These are phyloP conservation scores for Backusella westeae DNA, from an alignment of 192 early-diverging fungal species.

Conservation along the genomic window DNA sequence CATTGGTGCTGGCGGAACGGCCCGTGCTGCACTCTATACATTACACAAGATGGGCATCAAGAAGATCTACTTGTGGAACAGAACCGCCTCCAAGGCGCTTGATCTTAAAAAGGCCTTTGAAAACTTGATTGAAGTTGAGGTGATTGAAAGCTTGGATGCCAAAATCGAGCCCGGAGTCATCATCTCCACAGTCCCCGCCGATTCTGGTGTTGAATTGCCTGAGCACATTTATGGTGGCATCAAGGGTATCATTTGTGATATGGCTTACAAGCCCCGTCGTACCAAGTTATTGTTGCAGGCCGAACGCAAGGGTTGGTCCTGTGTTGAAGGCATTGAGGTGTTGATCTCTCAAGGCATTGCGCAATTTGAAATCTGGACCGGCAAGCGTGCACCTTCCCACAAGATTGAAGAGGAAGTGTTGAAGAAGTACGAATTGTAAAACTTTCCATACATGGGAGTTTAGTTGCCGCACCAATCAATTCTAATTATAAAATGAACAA, in stretches of 20 bases:
- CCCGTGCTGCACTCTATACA: conserved; percentile 87
- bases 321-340: conserved; percentile 84
- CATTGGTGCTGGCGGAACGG: conserved; percentile 93
- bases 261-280: conserved; percentile 90
- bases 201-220: conserved; percentile 56
- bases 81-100: conserved; percentile 74
- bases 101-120: conserved; percentile 62
- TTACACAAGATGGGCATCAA: conserved; percentile 66
- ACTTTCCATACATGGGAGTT: background rate
- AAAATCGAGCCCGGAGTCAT: conserved; percentile 55
- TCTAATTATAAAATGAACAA: background rate
- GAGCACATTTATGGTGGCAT: conserved; percentile 48
- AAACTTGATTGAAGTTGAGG: conserved; percentile 47
- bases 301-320: conserved; percentile 53
- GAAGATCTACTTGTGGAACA: conserved; percentile 84
- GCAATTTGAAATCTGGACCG: conserved; percentile 90
- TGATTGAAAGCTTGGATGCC: conserved; percentile 41
- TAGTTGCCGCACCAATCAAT: background rate
- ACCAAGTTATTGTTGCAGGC: conserved; percentile 78
- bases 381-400: conserved; percentile 51
- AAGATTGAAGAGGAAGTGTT: conserved; percentile 52
- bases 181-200: conserved; percentile 86
- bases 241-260: conserved; percentile 80
- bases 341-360: conserved; percentile 90
- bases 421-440: conserved; percentile 37